Evolutionary conservation across 352 stramenopile genomes (phyloP).

Genomic region (Pilasporangium apinafurcum): DNA sequence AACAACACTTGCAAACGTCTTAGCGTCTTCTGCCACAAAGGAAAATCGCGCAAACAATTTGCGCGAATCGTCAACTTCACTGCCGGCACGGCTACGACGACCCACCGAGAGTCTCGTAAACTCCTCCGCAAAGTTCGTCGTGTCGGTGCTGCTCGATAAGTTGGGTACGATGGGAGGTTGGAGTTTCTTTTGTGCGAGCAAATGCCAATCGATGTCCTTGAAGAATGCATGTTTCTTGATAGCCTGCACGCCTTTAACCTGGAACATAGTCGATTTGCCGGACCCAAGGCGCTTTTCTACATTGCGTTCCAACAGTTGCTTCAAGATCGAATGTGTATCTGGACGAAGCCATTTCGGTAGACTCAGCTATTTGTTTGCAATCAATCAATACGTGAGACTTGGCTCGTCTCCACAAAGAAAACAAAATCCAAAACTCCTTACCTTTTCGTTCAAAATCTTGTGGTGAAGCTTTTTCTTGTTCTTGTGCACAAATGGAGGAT

Average conservation of each 20-base stretch:
- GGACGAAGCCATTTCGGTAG: constrained; percentile 77
- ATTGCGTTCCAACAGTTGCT: constrained; percentile 95
- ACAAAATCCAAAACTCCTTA: constrained; percentile 3
- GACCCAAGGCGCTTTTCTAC: constrained; percentile 92
- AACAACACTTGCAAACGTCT: constrained; percentile 50
- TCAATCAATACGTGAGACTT: not conserved
- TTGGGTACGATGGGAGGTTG: constrained; percentile 86
- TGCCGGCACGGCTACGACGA: constrained; percentile 38
- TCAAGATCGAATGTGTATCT: constrained; percentile 92
- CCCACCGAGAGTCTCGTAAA: constrained; percentile 73
- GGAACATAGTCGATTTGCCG: constrained; percentile 96
- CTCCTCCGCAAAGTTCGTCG: constrained; percentile 92
- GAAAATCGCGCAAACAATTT: constrained; percentile 75
- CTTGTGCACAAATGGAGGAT: constrained; percentile 76
- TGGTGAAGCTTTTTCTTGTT: constrained; percentile 85
- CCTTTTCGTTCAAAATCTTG: constrained; percentile 85
- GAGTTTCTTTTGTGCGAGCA: constrained; percentile 89
- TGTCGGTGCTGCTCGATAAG: constrained; percentile 85
- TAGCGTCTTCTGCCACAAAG: constrained; percentile 55
- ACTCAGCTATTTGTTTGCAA: constrained; percentile 41
- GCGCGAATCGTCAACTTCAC: constrained; percentile 17
- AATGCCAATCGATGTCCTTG: constrained; percentile 90
- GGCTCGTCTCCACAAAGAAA: constrained; percentile 2
- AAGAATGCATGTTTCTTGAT: constrained; percentile 97
- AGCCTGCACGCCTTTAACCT: constrained; percentile 94